Percentiles rank a stretch among this genome's conserved stretches.
Evolutionary conservation across 345 rosid species (phyloP).

Genomic region (Brassica cretica): DNA sequence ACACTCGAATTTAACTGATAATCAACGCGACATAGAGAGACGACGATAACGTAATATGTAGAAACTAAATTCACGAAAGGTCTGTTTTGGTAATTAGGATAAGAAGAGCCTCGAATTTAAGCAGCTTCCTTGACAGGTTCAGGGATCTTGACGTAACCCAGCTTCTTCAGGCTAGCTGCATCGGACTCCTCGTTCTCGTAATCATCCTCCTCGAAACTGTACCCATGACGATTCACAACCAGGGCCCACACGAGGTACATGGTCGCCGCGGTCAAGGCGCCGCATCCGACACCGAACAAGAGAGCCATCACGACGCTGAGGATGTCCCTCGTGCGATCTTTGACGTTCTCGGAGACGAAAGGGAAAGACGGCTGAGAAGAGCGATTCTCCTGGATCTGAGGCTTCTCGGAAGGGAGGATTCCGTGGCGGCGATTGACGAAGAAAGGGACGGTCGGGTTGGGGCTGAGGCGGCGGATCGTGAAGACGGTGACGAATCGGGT

Average conservation of each 20-base stretch:
- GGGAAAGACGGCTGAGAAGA: conserved; percentile 32
- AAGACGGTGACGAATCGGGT: conserved; percentile 61
- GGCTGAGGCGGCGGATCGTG: conserved; percentile 53
- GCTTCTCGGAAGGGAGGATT: conserved; percentile 35
- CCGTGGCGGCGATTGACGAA: conserved; percentile 34
- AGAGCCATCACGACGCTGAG: conserved; percentile 84
- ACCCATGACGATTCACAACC: conserved; percentile 49
- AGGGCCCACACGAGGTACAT: conserved; percentile 88
- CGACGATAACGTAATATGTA: conserved; percentile 1
- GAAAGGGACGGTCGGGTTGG: conserved; percentile 17
- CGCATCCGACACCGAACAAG: conserved; percentile 90
- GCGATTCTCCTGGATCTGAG: conserved; percentile 23
- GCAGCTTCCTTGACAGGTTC: conserved; percentile 40
- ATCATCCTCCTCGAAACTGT: conserved; percentile 30
- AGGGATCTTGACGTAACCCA: conserved; percentile 72
- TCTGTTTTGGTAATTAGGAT: conserved; percentile 1
- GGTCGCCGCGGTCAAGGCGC: conserved; percentile 87
- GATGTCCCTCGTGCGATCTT: conserved; percentile 80
- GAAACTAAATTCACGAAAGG: conserved; percentile 25
- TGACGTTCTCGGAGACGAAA: conserved; percentile 50
- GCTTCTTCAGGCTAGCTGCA: conserved; percentile 61
- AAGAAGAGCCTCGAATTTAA: conserved; percentile 36
- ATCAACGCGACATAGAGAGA: conserved; percentile 5
- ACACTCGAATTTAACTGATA: conserved; percentile 7
- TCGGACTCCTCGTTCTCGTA: conserved; percentile 48